Conservation (phyloP, 208 protist genomes). For the Acanthamoeba culbertsoni region DNA sequence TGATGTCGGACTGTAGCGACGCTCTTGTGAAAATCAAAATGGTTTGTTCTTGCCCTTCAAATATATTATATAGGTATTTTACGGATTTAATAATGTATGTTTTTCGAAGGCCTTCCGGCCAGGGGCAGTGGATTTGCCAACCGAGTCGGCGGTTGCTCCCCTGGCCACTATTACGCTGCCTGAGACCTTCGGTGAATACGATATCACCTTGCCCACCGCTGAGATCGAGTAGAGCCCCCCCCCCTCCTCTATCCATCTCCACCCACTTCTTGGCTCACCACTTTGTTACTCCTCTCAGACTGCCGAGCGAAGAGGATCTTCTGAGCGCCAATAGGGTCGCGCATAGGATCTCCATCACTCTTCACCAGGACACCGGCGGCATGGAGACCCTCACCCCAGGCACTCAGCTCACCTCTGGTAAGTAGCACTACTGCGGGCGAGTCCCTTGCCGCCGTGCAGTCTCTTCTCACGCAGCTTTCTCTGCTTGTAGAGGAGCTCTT, state of each 20-base stretch:
- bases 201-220: slow-evolving; percentile 28
- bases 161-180: slow-evolving; percentile 66
- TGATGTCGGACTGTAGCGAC: slow-evolving; percentile 83
- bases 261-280: not conserved
- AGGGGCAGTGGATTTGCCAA: slow-evolving; percentile 65
- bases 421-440: not conserved
- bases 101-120: slow-evolving; percentile 68
- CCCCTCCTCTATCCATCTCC: not conserved
- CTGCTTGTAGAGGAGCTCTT: slow-evolving; percentile 37
- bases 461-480: not conserved
- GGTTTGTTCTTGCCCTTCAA: not conserved
- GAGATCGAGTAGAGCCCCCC: not conserved
- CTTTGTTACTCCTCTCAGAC: not conserved
- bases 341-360: slow-evolving; percentile 54
- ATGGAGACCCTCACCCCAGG: slow-evolving; percentile 27
- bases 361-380: slow-evolving; percentile 22
- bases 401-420: slow-evolving; percentile 42
- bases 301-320: slow-evolving; percentile 55
- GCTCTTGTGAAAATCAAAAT: slow-evolving; percentile 83
- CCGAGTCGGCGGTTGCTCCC: not conserved
- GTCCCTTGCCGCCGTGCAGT: too few species aligned
- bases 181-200: slow-evolving; percentile 56
- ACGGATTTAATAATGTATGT: not conserved
- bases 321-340: slow-evolving; percentile 41
- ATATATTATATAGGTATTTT: not conserved